Evolutionary conservation across 1,284 basidiomycete genomes (phyloP).

Genomic region (Mycena sp.): DNA sequence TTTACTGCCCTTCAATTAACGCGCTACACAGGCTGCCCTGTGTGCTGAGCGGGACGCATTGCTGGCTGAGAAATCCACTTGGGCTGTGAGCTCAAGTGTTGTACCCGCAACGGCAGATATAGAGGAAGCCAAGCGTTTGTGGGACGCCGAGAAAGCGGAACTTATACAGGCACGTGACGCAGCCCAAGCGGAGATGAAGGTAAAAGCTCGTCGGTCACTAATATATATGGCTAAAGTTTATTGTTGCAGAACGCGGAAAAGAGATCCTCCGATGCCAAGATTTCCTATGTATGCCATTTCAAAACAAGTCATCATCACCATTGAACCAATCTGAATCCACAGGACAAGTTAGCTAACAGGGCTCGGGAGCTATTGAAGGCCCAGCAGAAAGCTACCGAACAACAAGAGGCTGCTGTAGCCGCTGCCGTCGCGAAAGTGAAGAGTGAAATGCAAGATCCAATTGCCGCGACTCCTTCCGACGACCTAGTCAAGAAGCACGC

Average conservation of each 20-base stretch:
- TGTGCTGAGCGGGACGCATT: slow-evolving; percentile 68
- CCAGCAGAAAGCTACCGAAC: slow-evolving; percentile 43
- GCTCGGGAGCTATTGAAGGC: slow-evolving; percentile 33
- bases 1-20: background rate
- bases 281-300: background rate
- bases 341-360: slow-evolving; percentile 9
- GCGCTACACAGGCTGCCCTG: slow-evolving; percentile 56
- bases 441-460: slow-evolving; percentile 48
- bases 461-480: slow-evolving; percentile 42
- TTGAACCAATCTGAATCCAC: background rate
- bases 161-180: slow-evolving; percentile 68
- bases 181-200: slow-evolving; percentile 64
- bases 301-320: background rate
- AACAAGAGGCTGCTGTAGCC: slow-evolving; percentile 56
- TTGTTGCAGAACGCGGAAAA: slow-evolving; percentile 16
- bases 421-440: slow-evolving; percentile 66
- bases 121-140: slow-evolving; percentile 48
- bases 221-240: background rate
- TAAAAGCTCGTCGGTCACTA: slow-evolving; percentile 35
- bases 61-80: slow-evolving; percentile 65
- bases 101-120: slow-evolving; percentile 38
- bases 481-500: slow-evolving; percentile 61
- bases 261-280: slow-evolving; percentile 9
- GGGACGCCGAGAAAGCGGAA: slow-evolving; percentile 68
- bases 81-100: slow-evolving; percentile 41